Percentiles rank a stretch among this genome's conserved stretches.
Evolutionary conservation across 306 rosid species (phyloP).

Genomic region (Gleditsia sinensis): DNA sequence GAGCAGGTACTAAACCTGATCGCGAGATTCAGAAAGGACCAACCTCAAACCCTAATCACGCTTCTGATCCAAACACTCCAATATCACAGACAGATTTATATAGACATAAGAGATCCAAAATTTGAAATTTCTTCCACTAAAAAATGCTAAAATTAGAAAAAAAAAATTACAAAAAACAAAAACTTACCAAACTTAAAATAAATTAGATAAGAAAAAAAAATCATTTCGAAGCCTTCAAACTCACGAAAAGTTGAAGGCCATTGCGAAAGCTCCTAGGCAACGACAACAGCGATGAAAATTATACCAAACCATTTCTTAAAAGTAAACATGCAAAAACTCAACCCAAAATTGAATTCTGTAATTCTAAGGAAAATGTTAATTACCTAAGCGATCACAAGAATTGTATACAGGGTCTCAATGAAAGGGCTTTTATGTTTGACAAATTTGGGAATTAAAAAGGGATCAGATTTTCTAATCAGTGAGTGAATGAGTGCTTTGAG

Average conservation of each 20-base stretch:
- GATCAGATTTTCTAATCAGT: too few relatives aligned
- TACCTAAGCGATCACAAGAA: slow-evolving; percentile 15
- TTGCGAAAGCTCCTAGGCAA: slow-evolving; percentile 46
- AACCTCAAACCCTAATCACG: slow-evolving; percentile 40
- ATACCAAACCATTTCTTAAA: slow-evolving; percentile 37
- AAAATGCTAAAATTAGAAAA: slow-evolving; percentile 9
- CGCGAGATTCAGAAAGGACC: slow-evolving; percentile 28
- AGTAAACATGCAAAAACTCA: slow-evolving; percentile 8
- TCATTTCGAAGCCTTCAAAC: slow-evolving; percentile 41
- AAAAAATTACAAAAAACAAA: neutral
- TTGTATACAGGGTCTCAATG: too few relatives aligned
- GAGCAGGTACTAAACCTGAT: slow-evolving; percentile 24
- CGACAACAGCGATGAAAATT: slow-evolving; percentile 38
- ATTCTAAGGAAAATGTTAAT: neutral
- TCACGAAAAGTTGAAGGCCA: slow-evolving; percentile 50
- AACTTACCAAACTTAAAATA: neutral
- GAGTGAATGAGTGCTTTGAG: neutral
- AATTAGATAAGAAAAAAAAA: neutral
- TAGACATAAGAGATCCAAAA: slow-evolving; percentile 24
- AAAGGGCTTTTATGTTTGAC: neutral
- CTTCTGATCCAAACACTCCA: slow-evolving; percentile 33
- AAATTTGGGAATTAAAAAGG: neutral
- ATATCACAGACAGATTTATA: slow-evolving; percentile 42
- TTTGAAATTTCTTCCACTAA: slow-evolving; percentile 35
- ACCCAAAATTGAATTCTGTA: slow-evolving; percentile 35